phyloP scores from a whole-genome alignment of 139 green algal species.

The Chlamydomonas sphaeroides region DNA sequence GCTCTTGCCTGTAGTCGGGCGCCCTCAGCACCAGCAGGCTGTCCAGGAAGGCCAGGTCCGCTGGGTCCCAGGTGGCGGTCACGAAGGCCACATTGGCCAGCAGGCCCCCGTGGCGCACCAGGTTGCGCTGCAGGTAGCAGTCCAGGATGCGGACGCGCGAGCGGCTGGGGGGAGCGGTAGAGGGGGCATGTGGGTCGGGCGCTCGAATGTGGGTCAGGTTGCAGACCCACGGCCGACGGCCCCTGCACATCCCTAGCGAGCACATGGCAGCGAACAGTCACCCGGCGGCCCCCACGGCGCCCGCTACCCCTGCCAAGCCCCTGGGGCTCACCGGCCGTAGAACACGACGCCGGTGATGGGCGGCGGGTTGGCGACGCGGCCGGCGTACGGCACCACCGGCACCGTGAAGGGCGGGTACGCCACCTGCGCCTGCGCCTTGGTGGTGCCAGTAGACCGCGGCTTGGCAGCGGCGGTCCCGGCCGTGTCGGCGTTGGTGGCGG shows the following conservation, averaged over 20 bases:
- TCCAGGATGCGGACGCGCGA: conserved; percentile 32
- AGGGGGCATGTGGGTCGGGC: too few species aligned
- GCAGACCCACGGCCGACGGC: too few species aligned
- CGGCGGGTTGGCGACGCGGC: conserved; percentile 13
- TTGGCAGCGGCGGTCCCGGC: too few species aligned
- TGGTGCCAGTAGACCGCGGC: too few species aligned
- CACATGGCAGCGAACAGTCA: too few species aligned
- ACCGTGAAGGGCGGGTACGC: background rate
- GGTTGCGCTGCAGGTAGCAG: conserved; percentile 47
- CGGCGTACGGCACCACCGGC: conserved; percentile 2
- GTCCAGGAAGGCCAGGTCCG: conserved; percentile 32
- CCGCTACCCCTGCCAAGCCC: too few species aligned
- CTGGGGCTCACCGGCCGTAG: conserved; percentile 29
- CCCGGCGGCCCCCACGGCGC: too few species aligned
- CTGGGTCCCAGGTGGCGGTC: conserved; percentile 20
- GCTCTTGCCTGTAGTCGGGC: conserved; percentile 33
- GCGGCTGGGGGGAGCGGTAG: background rate
- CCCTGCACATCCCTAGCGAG: too few species aligned
- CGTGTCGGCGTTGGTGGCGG: too few species aligned
- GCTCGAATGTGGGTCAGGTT: too few species aligned
- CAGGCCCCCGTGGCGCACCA: conserved; percentile 23
- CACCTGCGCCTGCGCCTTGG: background rate
- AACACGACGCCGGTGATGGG: conserved; percentile 26
- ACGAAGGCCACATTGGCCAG: conserved; percentile 36
- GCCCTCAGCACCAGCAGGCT: background rate